Evolutionary conservation across 108 stramenopile genomes (phyloP), one percentile per base, ranked within the genome.

Genomic region (Cyclotella atomus): DNA sequence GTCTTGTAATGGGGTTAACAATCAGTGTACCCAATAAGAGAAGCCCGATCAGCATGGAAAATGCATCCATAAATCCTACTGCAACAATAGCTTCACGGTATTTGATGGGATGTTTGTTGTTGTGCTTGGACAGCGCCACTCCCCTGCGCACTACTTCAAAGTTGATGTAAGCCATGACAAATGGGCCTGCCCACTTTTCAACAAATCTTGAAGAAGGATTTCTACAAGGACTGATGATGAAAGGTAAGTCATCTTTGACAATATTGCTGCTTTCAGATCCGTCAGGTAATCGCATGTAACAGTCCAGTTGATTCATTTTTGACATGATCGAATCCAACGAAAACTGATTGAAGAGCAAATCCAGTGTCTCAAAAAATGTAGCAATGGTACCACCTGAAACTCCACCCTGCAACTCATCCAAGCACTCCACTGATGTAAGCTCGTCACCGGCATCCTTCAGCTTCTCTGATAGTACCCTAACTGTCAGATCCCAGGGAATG

Each of bases 401-500:
- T 15, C 57, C 79, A 15, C 84, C 70, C 8, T 54, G 50, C 20
- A 82, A 15, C 70, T 88, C 88, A 80, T 92, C 70, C 24, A 72
- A 69, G 68, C 70, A 89, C 24, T 75, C 75, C 23, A 88, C 77
- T 23, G 34, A 63, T 47, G 73, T 65, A 14, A 87, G 86, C 1
- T 71, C 53, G 19, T 81, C 81, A 19, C 53, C 62, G 9, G 82
- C 76, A 33, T 82, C 56, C 23, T 46, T 49, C 23, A 88, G 60
- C 16, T 47, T 36, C 38, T 88, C 71, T 29, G 81, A 73, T 45
- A 91, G 10, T n/a, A 76, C 45, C 46, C 68, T 61, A 16, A 80
- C 81, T 12, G 80, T 83, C 7, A 96, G 35, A 85, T 98, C 95
- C 90, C 91, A 94, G 4, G 97, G 97, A 29, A 98, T 73, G 28